Base-by-base conservation (phyloP, 2,329 filamentous ascomycete species). In the Escovopsis weberi region DNA sequence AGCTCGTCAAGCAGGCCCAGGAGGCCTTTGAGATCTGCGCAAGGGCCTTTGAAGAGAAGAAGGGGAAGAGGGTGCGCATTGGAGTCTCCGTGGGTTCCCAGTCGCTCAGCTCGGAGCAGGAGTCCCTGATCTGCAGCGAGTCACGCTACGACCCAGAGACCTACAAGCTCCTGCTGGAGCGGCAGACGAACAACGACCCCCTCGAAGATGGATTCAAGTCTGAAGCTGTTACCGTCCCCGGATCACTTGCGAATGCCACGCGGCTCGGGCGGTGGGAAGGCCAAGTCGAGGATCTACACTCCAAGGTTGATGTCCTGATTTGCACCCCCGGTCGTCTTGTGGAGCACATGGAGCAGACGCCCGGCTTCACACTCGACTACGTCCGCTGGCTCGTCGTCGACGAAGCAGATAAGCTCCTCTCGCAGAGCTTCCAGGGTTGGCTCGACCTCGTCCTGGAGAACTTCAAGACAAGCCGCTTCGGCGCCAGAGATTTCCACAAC, bases 381-480 rank as follows among this genome's bases (percentile, higher is more conserved):
- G 68, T 95, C 4, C 76, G 84, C 47, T 96, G 88, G 87, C 69
- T 96, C 0, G 76, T 95, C 3, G 82, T 95, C 38, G 89, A 96
- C 53, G 89, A 96, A 62, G 91, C 89, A 10, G 89, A 96, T 60
- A 86, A 91, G 56, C 67, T 96, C 11, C 72, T 96, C 6, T 82
- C 88, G 37, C 85, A 96, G 59, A 88, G 83, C 54, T 95, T 91
- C 60, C 88, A 95, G 57, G 83, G 89, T 53, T 95, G 88, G 88
- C 68, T 93, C 3, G 75, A 79, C 35, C 65, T 80, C 0, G 75
- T 91, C 6, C 80, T 85, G 55, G 74, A 79, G 12, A 65, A 67
- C 37, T 67, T 85, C 47, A 68, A 69, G 33, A 60, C 58, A 32
- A 32, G 28, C 28, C 66, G 67, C 36, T 69, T 69, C 50, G 68